A percentile compares a stretch with the other conserved stretches of the same genome.
phyloP scores from a whole-genome alignment of 495 filamentous ascomycete species.

The Letharia columbiana region DNA sequence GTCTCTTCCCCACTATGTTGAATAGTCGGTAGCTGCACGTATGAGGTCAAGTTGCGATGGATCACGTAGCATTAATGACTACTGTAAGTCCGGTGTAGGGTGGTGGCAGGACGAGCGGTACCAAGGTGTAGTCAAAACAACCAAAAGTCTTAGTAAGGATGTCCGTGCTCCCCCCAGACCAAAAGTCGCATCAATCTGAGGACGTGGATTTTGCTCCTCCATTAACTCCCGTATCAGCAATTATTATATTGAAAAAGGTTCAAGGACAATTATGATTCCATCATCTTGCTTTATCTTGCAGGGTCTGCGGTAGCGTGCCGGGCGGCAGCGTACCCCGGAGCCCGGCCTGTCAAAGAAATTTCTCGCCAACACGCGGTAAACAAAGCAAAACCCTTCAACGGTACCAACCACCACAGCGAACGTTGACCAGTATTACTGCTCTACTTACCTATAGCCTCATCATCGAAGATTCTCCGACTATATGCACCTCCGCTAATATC shows the following conservation, averaged over 20 bases:
- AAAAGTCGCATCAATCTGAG: background rate
- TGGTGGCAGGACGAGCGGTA: background rate
- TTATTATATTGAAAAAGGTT: background rate
- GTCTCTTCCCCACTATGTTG: background rate
- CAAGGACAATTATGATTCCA: background rate
- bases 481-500: conserved; percentile 5
- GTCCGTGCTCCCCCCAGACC: background rate
- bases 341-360: conserved; percentile 11
- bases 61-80: conserved; percentile 3
- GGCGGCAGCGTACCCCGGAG: conserved; percentile 5
- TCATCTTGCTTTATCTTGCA: conserved; percentile 17
- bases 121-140: conserved; percentile 12
- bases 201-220: background rate
- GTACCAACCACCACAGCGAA: background rate
- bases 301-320: conserved; percentile 9
- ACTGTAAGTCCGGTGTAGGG: background rate
- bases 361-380: conserved; percentile 5
- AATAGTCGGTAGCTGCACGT: background rate
- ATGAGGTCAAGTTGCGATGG: background rate
- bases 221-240: background rate
- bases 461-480: background rate
- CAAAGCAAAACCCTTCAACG: background rate
- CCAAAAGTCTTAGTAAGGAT: background rate
- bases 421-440: background rate
- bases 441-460: background rate